phyloP scores from a whole-genome alignment of 352 stramenopile species.

The Phytophthora gonapodyides region DNA sequence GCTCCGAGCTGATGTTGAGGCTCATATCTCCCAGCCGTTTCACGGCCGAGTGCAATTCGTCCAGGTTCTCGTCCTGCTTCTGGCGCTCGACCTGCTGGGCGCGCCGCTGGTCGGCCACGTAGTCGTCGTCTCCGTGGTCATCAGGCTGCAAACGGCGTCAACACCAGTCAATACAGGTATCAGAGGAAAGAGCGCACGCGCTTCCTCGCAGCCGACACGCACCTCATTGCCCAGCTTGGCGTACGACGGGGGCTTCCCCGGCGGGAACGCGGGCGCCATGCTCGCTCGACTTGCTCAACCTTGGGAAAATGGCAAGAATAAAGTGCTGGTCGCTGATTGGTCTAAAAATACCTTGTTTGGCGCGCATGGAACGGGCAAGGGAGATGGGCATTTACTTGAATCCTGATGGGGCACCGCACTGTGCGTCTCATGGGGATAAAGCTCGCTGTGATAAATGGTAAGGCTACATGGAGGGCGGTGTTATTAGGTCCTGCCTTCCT shows the following conservation, averaged over 20 bases:
- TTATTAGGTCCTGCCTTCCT: background rate
- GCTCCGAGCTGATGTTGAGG: conserved; percentile 80
- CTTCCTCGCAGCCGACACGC: background rate
- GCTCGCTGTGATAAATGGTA: conserved; percentile 4
- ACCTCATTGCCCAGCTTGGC: conserved; percentile 78
- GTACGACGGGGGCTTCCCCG: conserved; percentile 67
- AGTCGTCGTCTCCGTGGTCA: conserved; percentile 61
- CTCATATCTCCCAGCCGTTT: conserved; percentile 87
- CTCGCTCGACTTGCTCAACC: conserved; percentile 5
- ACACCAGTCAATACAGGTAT: conserved; percentile 5
- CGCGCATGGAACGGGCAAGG: conserved; percentile 15
- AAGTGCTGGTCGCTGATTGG: conserved; percentile 25
- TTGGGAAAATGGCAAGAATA: conserved; percentile 5
- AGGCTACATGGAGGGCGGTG: background rate
- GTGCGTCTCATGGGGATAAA: conserved; percentile 13
- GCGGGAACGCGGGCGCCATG: conserved; percentile 66
- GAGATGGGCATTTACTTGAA: conserved; percentile 6
- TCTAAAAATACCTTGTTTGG: conserved; percentile 30
- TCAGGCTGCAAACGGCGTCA: conserved; percentile 40
- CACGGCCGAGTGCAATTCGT: conserved; percentile 76
- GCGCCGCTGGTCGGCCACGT: conserved; percentile 47
- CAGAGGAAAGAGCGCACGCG: background rate
- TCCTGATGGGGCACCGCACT: conserved; percentile 18
- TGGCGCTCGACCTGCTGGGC: conserved; percentile 75
- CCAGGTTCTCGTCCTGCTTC: conserved; percentile 85